Evolutionary conservation across 2,329 filamentous ascomycete species (phyloP).

Genomic region (Tolypocladium nubicola): DNA sequence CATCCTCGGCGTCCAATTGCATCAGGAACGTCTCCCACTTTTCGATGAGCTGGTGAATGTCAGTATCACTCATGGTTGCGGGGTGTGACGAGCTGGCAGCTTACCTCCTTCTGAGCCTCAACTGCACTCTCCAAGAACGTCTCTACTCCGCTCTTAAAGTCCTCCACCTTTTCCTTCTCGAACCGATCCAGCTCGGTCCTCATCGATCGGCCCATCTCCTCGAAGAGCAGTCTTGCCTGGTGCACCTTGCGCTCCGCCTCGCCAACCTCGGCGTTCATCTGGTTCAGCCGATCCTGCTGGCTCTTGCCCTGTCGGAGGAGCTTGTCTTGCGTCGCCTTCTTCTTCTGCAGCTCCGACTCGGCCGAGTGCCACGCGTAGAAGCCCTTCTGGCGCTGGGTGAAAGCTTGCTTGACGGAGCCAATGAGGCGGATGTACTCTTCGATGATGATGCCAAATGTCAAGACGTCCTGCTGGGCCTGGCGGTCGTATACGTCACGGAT

Average conservation of each 20-base stretch:
- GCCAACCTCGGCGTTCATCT: conserved; percentile 85
- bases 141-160: conserved; percentile 97
- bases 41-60: conserved; percentile 49
- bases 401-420: conserved; percentile 87
- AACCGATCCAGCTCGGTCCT: conserved; percentile 84
- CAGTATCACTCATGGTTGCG: conserved; percentile 9
- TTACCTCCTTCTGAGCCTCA: conserved; percentile 95
- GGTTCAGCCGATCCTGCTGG: conserved; percentile 89
- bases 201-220: conserved; percentile 96
- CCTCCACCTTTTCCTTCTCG: conserved; percentile 94
- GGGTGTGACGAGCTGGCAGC: conserved; percentile 12
- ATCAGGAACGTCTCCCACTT: conserved; percentile 98
- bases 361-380: conserved; percentile 91
- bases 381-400: conserved; percentile 84
- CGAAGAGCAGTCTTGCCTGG: conserved; percentile 80
- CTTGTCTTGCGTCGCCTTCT: conserved; percentile 83
- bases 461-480: conserved; percentile 91
- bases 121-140: conserved; percentile 95
- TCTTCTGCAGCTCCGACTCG: conserved; percentile 83
- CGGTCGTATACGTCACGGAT: conserved; percentile 93
- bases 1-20: conserved; percentile 89
- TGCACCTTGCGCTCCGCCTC: conserved; percentile 91
- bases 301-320: conserved; percentile 88
- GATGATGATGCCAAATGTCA: conserved; percentile 94
- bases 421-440: conserved; percentile 97